phyloP scores from a whole-genome alignment of 1,139 yeast species.

The Arxiozyma heterogenica region DNA sequence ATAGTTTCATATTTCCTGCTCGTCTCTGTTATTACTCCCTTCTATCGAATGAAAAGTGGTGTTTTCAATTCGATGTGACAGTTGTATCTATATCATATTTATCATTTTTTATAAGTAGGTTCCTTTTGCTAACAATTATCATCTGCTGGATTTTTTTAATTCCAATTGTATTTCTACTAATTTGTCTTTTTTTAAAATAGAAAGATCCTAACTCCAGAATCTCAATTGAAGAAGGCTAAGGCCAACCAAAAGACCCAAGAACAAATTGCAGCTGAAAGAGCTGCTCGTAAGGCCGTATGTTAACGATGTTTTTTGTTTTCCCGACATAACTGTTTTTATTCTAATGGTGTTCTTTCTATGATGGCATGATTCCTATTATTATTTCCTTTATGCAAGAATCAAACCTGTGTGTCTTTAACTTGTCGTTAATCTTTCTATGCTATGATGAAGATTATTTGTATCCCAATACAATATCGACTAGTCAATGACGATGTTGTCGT shows the following conservation, averaged over 20 bases:
- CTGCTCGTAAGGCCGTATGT: constrained; percentile 86
- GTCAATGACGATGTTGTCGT: constrained; percentile 79
- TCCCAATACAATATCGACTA: constrained; percentile 58
- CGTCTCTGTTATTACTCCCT: constrained; percentile 26
- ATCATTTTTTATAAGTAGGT: background rate
- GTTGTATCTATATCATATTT: constrained; percentile 5
- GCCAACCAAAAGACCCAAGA: constrained; percentile 81
- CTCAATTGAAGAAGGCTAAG: constrained; percentile 91
- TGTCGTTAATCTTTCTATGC: constrained; percentile 5
- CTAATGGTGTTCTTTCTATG: background rate
- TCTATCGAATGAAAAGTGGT: constrained; percentile 32
- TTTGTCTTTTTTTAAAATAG: constrained; percentile 15
- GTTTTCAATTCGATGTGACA: constrained; percentile 32
- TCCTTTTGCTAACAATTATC: background rate
- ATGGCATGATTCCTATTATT: background rate
- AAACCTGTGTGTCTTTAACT: background rate
- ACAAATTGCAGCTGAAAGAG: constrained; percentile 81
- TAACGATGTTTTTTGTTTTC: constrained; percentile 12
- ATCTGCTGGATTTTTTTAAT: background rate
- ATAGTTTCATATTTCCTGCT: constrained; percentile 16
- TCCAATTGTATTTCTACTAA: background rate
- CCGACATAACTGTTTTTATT: background rate
- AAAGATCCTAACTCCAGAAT: constrained; percentile 65
- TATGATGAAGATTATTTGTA: constrained; percentile 40
- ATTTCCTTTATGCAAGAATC: background rate